phyloP scores from a whole-genome alignment of 2,329 filamentous ascomycete species.

The Diaporthe australafricana region DNA sequence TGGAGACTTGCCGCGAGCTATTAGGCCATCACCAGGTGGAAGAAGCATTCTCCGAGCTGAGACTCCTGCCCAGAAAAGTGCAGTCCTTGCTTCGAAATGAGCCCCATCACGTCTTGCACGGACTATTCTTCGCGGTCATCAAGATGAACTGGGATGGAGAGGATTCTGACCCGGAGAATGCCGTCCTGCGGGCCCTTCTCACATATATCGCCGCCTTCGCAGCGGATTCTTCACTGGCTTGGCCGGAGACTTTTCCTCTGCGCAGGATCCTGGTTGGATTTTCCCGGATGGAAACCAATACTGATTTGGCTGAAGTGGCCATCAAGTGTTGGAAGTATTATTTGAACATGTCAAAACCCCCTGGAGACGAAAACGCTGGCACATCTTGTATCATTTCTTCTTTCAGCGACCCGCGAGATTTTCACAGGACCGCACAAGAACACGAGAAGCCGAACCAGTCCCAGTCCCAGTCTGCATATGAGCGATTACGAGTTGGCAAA shows the following conservation, averaged over 20 bases:
- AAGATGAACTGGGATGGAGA: conserved; percentile 23
- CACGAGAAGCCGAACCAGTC: not conserved
- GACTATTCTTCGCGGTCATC: not conserved
- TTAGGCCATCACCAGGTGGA: not conserved
- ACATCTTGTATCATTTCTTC: not conserved
- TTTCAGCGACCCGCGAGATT: not conserved
- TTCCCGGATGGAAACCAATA: not conserved
- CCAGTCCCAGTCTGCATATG: not conserved
- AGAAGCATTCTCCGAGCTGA: conserved; percentile 7
- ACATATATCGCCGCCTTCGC: conserved; percentile 1
- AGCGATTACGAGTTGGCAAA: not conserved
- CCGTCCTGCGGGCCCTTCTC: not conserved
- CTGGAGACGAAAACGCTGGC: not conserved
- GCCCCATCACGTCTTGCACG: conserved; percentile 9
- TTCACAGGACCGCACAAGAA: not conserved
- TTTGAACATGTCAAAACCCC: not conserved
- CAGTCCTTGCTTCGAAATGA: not conserved
- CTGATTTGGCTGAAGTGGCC: conserved; percentile 4
- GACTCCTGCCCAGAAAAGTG: not conserved
- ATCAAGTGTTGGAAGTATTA: conserved; percentile 7
- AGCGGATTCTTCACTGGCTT: not conserved
- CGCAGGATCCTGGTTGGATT: not conserved
- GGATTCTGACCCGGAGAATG: not conserved
- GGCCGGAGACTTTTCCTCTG: not conserved
- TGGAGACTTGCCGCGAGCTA: not conserved